Percentiles rank a stretch among this genome's conserved stretches.
Evolutionary conservation across 352 stramenopile genomes (phyloP).

Genomic region (Globisporangium spinosum): DNA sequence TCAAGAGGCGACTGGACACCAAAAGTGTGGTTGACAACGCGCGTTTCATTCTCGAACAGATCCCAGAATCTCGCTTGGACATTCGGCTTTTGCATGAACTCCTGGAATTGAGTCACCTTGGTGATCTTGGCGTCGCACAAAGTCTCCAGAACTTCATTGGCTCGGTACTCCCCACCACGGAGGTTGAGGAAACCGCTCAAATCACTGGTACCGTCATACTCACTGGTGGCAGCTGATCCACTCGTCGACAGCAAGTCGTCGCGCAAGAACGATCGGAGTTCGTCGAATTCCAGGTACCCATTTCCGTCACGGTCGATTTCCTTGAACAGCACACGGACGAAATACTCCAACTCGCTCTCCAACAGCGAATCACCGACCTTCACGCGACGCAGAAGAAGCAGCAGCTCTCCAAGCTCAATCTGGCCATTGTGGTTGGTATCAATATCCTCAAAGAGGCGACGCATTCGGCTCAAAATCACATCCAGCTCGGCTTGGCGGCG

Average conservation of each 20-base stretch:
- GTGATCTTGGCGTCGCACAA: constrained; percentile 55
- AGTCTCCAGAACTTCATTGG: constrained; percentile 52
- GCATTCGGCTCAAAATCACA: constrained; percentile 45
- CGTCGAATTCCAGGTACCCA: constrained; percentile 93
- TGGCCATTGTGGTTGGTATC: constrained; percentile 61
- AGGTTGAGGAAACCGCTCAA: constrained; percentile 62
- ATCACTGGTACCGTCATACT: constrained; percentile 42
- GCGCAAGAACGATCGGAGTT: constrained; percentile 84
- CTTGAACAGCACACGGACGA: constrained; percentile 65
- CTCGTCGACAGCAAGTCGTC: constrained; percentile 37
- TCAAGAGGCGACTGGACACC: constrained; percentile 42
- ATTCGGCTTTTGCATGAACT: constrained; percentile 39
- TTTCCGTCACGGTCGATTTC: constrained; percentile 92
- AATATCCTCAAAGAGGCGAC: constrained; percentile 68
- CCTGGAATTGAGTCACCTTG: constrained; percentile 41
- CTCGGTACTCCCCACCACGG: constrained; percentile 65
- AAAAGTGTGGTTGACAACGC: constrained; percentile 38
- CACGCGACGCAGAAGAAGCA: constrained; percentile 55
- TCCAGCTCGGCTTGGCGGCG: constrained; percentile 51
- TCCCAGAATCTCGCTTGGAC: constrained; percentile 61
- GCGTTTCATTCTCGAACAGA: constrained; percentile 52
- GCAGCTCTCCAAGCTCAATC: constrained; percentile 60
- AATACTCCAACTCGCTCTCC: constrained; percentile 59
- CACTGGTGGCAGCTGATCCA: constrained; percentile 11
- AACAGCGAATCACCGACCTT: constrained; percentile 64